Evolutionary conservation across 163 green algal species (phyloP).

Genomic region (Volvox carteri): DNA sequence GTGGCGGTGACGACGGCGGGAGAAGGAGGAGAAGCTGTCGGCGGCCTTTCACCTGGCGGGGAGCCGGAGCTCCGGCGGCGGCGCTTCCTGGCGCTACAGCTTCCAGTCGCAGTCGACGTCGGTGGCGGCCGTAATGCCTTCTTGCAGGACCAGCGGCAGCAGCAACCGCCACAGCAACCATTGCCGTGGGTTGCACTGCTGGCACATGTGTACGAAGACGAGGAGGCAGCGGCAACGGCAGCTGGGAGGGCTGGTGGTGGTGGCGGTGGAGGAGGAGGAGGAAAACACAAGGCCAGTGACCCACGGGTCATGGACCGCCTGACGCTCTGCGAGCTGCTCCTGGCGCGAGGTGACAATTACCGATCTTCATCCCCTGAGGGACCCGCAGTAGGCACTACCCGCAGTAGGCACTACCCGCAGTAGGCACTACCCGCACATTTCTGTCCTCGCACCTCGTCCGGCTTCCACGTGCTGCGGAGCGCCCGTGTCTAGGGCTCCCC

Average conservation of each 20-base stretch:
- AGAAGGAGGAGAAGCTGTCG: too few relatives aligned
- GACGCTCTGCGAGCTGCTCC: slow-evolving; percentile 3
- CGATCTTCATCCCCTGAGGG: too few relatives aligned
- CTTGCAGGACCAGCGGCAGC: background rate
- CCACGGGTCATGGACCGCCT: background rate
- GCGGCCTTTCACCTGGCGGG: too few relatives aligned
- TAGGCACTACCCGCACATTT: too few relatives aligned
- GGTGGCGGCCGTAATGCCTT: too few relatives aligned
- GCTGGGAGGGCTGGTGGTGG: too few relatives aligned
- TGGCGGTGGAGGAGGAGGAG: background rate
- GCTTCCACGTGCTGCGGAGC: too few relatives aligned
- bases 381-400: too few relatives aligned
- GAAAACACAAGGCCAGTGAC: background rate
- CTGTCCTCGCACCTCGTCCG: too few relatives aligned
- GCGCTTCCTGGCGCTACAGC: background rate
- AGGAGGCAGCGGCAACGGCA: background rate
- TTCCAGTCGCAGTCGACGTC: background rate
- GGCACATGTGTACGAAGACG: slow-evolving; percentile 32
- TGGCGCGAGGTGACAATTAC: slow-evolving; percentile 29
- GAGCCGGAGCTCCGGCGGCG: too few relatives aligned
- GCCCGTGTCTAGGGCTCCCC: too few relatives aligned
- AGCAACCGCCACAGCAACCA: background rate
- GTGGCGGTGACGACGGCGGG: background rate
- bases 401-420: too few relatives aligned
- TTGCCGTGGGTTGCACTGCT: slow-evolving; percentile 54